Base-by-base conservation (phyloP, 768 basidiomycete species). In the Leccinum subgranulosum region DNA sequence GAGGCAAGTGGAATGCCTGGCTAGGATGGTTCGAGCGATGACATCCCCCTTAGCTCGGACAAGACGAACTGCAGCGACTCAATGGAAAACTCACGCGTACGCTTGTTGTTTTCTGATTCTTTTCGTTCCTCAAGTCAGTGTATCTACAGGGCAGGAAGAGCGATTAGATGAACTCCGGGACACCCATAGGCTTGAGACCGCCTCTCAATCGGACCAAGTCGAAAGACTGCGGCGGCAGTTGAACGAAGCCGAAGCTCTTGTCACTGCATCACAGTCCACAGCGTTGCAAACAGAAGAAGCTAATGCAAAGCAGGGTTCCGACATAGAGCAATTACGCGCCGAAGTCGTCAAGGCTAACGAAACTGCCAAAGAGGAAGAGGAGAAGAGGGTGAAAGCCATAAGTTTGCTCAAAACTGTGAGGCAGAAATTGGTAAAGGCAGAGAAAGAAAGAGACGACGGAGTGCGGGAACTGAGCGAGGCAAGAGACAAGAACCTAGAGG, bases 301-400 rank as follows among this genome's bases (percentile, higher is more conserved):
- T 14, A 66, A 75, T 5, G 70, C 77, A 2, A 83, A 79, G 54
- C 82, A 79, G 43, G 79, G 81, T 53, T 72, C 74, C 0, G 85
- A 90, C 41, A 73, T 87, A 0, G 79, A 81, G 3, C 79, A 77
- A 17, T 74, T 94, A n/a, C 78, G 79, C 49, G 71, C 77, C 17
- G 91, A 97, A 56, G 71, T 87, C 1, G 80, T 85, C 49, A 82
- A 81, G 47, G 74, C 81, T 3, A 86, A 84, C 61, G 76, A 75
- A 19, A 55, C 77, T 10, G 87, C 85, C 6, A 97, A 92, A 70
- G 95, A 98, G 59, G 97, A 98, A 69, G 97, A 98, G 71, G 97
- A 99, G 74, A 98, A 99, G 74, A 85, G 96, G 12, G 84, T 86
- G 19, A 99, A 98, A 67, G 95, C 95, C 0, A 89, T 98, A 62